Evolutionary conservation across 1,284 basidiomycete species (phyloP), one percentile per base, ranked within the genome.

Genomic region (Rhodotorula glutinis): DNA sequence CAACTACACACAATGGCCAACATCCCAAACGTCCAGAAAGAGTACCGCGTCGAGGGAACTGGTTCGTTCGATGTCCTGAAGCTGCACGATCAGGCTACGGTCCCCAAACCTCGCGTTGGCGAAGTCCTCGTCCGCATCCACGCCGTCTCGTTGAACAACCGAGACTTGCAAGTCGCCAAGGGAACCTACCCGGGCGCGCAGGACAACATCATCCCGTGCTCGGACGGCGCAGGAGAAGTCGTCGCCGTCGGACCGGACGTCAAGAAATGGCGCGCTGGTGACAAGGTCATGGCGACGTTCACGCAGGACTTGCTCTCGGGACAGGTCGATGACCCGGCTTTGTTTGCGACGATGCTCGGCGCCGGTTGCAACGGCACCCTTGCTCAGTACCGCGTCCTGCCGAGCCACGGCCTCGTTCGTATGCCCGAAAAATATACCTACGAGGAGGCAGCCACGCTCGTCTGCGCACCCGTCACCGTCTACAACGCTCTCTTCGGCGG

Each of bases 161-260:
- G 78, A 33, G 78, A 79, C 65, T 51, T 77, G 1, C 58, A 59
- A 40, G 38, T 52, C 44, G 76, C 74, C 10, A 73, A 63, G 1
- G 73, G 73, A 68, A 57, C 53, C 17, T 79, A 79, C 57, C 79
- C 79, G 1, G 75, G 76, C 11, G 74, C 77, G 19, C 49, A 65
- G 38, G 57, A 77, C 7, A 73, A 74, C 2, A 66, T 79, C 30
- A 78, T 81, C 21, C 79, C 80, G 1, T 69, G 75, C 23, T 79
- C 77, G 17, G 81, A 82, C 66, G 79, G 79, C 0, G 75, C 77
- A 4, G 81, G 80, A n/a, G 74, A 78, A 9, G 76, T 82, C 27
- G 76, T 79, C 23, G 75, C 75, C 25, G 75, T 79, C 11, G 80
- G 80, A 2, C 53, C 57, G 1, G 69, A 66, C 3, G 80, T 80